Evolutionary conservation across 257 asterid species (phyloP), one percentile per base, ranked within the genome.

Genomic region (Penstemon newberryi): DNA sequence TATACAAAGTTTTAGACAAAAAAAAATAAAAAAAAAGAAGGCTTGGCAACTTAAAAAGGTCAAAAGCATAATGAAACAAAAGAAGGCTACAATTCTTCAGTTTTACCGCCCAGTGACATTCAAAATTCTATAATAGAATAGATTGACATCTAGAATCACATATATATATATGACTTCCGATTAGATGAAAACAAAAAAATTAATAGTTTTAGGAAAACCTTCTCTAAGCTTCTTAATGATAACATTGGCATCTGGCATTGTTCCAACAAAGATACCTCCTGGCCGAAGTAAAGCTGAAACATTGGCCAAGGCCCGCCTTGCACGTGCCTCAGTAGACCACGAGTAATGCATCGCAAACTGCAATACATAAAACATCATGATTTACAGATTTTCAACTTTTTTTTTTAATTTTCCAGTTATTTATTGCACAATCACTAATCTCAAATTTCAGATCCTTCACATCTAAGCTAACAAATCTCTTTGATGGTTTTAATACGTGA

Each of bases 341-440:
- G 99, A 94, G 77, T 94, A 94, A 79, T 94, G 99, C 99, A 94
- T 77, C 39, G 99, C 99, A 82, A 94, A 91, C 97, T 94, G 89
- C 84, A 85, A 67, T 25, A 38, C 63, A 41, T 54, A 73, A 59
- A 33, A 39, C 38, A 51, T 46, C 53, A 60, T 41, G 41, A 57
- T 60, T 68, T 13, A 45, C 25, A 54, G 50, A 67, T 43, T 55
- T 37, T 13, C 36, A 37, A 67, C 5, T 55, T 57, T 4, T 33
- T 60, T 51, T 39, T 6, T 55, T 62, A 4, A 38, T 60, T 51
- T 39, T 56, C 19, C 43, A 65, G 25, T 19, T 52, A 67, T 49
- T 6, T 43, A 33, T 45, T 50, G 66, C 66, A 63, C 57, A 39
- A n/a, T 61, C 11, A 15, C 37, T 40, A 40, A 18, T 49, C 49